A percentile compares a stretch with the other conserved stretches of the same genome.
These are phyloP conservation scores for Chlamydomonas schloesseri DNA, from an alignment of 139 green algal genomes.

Conservation along the genomic window DNA sequence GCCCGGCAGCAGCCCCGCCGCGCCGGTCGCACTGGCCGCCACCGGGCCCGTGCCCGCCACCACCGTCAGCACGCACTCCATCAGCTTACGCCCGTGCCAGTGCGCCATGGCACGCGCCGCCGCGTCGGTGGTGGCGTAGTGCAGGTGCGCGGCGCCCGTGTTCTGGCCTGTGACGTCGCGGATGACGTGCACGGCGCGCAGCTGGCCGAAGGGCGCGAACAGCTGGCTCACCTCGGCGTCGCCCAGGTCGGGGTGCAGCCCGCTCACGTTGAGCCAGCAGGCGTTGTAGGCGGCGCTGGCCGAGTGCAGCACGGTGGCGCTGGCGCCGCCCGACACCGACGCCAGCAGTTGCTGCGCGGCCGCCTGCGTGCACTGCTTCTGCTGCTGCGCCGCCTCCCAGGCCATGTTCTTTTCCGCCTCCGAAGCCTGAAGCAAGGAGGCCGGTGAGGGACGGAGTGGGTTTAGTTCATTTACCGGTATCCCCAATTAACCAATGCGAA, in stretches of 20 bases:
- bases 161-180: conserved; percentile 65
- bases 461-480: too few species aligned
- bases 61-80: neutral
- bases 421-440: conserved; percentile 55
- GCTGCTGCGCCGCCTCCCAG: conserved; percentile 88
- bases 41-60: neutral
- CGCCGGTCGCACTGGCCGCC: neutral
- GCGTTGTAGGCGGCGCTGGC: neutral
- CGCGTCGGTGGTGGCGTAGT: conserved; percentile 44
- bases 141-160: conserved; percentile 74
- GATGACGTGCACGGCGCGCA: conserved; percentile 76
- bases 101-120: conserved; percentile 45
- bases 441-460: too few species aligned
- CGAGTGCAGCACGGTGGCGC: neutral
- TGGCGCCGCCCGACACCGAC: neutral
- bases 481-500: too few species aligned
- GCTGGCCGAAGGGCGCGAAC: conserved; percentile 73
- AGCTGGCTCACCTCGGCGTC: conserved; percentile 75
- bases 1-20: neutral
- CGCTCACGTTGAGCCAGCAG: conserved; percentile 25
- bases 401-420: conserved; percentile 97
- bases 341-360: neutral
- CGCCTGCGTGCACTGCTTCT: conserved; percentile 61
- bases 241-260: conserved; percentile 58
- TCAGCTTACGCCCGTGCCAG: conserved; percentile 10